These are phyloP conservation scores for Neotropicomus parvogracilis DNA, from an alignment of 1,284 basidiomycete species.

Conservation along the genomic window DNA sequence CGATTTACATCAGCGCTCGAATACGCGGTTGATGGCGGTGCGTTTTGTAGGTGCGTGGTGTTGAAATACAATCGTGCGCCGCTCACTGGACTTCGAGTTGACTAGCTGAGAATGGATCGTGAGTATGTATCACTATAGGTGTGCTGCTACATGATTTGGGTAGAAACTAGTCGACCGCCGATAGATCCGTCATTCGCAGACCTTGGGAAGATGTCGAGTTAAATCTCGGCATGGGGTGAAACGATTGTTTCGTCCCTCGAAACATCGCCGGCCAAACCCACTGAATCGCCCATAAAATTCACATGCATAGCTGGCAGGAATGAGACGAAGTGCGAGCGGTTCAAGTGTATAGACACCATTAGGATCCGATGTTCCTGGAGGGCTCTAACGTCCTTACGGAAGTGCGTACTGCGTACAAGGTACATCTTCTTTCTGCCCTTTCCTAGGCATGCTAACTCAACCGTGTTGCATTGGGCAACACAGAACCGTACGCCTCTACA, in stretches of 20 bases:
- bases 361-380: not conserved
- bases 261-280: not conserved
- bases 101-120: not conserved
- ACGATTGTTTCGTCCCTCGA: slow-evolving; percentile 20
- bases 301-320: slow-evolving; percentile 12
- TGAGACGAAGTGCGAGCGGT: slow-evolving; percentile 6
- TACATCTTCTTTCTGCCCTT: not conserved
- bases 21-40: not conserved
- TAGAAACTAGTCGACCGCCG: not conserved
- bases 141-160: not conserved
- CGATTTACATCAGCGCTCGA: not conserved
- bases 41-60: slow-evolving; percentile 1
- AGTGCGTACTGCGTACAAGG: not conserved
- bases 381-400: not conserved
- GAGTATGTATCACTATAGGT: not conserved
- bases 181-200: not conserved
- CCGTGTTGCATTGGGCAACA: not conserved
- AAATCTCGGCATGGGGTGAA: slow-evolving; percentile 16
- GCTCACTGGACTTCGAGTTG: not conserved
- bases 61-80: not conserved
- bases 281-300: not conserved
- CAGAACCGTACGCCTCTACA: not conserved
- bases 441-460: not conserved
- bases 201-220: not conserved
- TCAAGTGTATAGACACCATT: not conserved